Base-by-base conservation (phyloP, 2,329 filamentous ascomycete genomes). In the Colletotrichum cereale region DNA sequence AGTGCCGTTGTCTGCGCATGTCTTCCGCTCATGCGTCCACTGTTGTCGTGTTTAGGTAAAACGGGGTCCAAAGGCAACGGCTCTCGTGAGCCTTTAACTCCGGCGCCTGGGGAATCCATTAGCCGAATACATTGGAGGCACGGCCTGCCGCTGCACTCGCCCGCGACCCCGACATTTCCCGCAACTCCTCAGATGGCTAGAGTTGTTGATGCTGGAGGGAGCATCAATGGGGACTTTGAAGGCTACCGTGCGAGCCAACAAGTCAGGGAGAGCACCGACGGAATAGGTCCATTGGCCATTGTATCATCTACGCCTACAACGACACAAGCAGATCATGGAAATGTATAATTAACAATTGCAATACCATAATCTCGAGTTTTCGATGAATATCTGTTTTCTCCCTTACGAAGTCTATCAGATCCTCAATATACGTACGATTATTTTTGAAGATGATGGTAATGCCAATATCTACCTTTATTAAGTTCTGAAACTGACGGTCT, bases 1-100 rank as follows among this genome's bases (percentile, higher is more conserved):
- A 67, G 56, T 2, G 67, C 57, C 1, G 16, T 57, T 16, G 18
- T 71, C 1, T 71, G 64, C 42, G 56, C 42, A 0, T 67, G 67
- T 10, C 18, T 67, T 1, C 67, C 67, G 7, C 47, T 71, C 14
- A 24, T 71, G 40, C 57, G 64, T 3, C 67, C 57, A 6, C 18
- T 71, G 0, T 16, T 62, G n/a, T 24, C 60, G 10, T 62, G 60
- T 8, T 14, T 47, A 2, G 34, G 47, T 7, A 62, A 18, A 21
- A 42, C 47, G 2, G 38, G 34, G 3, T 62, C n/a, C 6, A 36
- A 34, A 24, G 38, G 47, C 18, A 18, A 29, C 7, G 24, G 24
- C 10, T 52, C 24, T 14, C 47, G 18, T 6, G 52, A 26, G 29
- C 16, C 47, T n/a, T 21, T 24, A 4, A n/a, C 60, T 14, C 5